phyloP scores from a whole-genome alignment of 148 eudicot genomes.

The Cornus suecica region DNA sequence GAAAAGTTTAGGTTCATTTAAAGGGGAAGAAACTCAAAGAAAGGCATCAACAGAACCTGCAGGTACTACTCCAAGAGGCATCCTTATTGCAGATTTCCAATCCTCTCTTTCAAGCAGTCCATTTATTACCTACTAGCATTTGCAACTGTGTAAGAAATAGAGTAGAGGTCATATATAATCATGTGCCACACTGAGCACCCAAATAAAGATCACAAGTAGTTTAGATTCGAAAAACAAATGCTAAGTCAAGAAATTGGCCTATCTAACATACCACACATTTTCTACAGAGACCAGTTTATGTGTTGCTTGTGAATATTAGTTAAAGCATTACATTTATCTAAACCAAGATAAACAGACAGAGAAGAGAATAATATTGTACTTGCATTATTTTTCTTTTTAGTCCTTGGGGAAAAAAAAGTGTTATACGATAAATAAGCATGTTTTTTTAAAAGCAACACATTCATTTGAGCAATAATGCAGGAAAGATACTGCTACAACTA shows the following conservation, averaged over 20 bases:
- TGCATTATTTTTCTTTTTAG: too few species aligned
- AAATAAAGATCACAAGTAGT: background rate
- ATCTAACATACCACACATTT: too few species aligned
- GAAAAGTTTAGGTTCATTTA: background rate
- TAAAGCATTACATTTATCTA: too few species aligned
- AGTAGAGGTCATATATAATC: background rate
- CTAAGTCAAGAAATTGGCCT: background rate
- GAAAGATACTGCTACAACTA: too few species aligned
- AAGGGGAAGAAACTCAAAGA: background rate
- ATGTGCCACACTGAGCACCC: slow-evolving; percentile 1
- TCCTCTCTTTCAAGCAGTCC: slow-evolving; percentile 86
- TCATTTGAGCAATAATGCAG: too few species aligned
- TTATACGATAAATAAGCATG: too few species aligned
- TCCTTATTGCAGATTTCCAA: slow-evolving; percentile 80
- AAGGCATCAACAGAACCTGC: slow-evolving; percentile 52
- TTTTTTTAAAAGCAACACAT: too few species aligned
- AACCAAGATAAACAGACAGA: too few species aligned
- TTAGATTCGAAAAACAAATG: background rate
- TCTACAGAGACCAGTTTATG: too few species aligned
- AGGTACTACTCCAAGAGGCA: slow-evolving; percentile 89
- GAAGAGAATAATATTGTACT: too few species aligned
- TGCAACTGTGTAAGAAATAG: slow-evolving; percentile 22
- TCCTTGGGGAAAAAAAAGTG: too few species aligned
- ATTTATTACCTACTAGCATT: slow-evolving; percentile 83
- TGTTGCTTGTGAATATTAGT: too few species aligned